phyloP scores from a whole-genome alignment of 2,329 filamentous ascomycete species.

The Fusarium concolor region DNA sequence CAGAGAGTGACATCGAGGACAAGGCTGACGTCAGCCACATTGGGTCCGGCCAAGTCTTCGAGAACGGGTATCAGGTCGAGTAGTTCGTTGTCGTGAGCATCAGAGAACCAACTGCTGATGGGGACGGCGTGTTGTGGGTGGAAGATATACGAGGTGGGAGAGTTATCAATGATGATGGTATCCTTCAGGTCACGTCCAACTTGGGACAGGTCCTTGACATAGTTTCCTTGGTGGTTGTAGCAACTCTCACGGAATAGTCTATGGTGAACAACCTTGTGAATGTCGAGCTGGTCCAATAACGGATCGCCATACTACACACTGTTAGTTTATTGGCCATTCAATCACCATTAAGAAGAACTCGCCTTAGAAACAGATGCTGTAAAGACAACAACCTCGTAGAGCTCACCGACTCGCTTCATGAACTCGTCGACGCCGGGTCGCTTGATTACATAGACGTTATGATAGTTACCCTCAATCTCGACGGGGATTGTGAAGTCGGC shows the following conservation, averaged over 20 bases:
- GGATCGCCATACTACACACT: conserved; percentile 87
- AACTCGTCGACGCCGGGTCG: conserved; percentile 98
- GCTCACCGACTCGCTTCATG: conserved; percentile 97
- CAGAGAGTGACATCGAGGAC: conserved; percentile 91
- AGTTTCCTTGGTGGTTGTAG: conserved; percentile 99
- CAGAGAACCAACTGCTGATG: conserved; percentile 99
- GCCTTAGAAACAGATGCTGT: conserved; percentile 98
- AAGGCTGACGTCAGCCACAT: conserved; percentile 95
- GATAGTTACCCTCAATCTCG: conserved; percentile 98
- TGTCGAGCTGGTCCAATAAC: conserved; percentile 94
- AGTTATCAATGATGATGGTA: conserved; percentile 99
- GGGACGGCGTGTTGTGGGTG: conserved; percentile 98
- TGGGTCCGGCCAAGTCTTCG: conserved; percentile 89
- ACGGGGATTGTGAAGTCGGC: conserved; percentile 99
- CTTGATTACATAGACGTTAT: conserved; percentile 99
- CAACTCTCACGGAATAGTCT: conserved; percentile 97
- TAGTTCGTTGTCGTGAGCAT: conserved; percentile 98
- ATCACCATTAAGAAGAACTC: conserved; percentile 37
- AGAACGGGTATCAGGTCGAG: conserved; percentile 97
- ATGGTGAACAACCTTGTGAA: conserved; percentile 96
- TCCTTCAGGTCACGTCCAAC: conserved; percentile 95
- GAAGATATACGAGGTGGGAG: conserved; percentile 99
- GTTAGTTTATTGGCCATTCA: conserved; percentile 38
- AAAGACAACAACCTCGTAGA: conserved; percentile 99
- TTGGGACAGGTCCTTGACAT: conserved; percentile 98